Base-by-base conservation (phyloP, 2,329 filamentous ascomycete species). In the Ophiosphaerella korrae region DNA sequence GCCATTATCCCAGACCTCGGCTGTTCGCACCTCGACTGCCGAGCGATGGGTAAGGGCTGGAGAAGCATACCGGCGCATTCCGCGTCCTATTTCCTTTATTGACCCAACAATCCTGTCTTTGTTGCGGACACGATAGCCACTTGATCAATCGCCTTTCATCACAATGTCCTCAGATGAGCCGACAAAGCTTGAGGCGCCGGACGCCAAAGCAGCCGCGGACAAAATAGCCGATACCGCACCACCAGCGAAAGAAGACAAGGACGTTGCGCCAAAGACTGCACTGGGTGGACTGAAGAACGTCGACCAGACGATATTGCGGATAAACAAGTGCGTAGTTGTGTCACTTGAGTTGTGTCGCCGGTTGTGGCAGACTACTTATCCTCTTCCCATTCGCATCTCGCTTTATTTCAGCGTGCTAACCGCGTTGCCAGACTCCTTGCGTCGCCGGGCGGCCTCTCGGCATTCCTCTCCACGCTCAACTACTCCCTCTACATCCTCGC, bases 401-500 rank as follows among this genome's bases (percentile, higher is more conserved):
- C n/a, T n/a, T n/a, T n/a, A n/a, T n/a, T n/a, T n/a, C n/a, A n/a
- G 39, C 29, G 26, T 21, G 42, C 50, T 53, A 47, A 57, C 33
- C 26, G 38, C 21, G 32, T 12, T 6, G 11, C 38, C 45, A 78
- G 76, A 65, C 64, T 78, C 23, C 68, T 78, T 42, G 74, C 75
- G 49, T 71, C 67, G 38, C 76, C 76, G 16, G 76, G 76, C 64
- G 76, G 76, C 38, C 70, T 77, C 57, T 73, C 68, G 54, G 61
- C 75, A 18, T 75, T 76, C 68, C 75, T 78, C 60, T 77, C 75
- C 42, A 78, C 76, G 40, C 71, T 77, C 67, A 78, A 78, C 65
- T 78, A 78, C 66, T 70, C 71, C 44, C 72, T 78, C 58, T 78
- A 78, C 64, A 70, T 78, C 47, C 70, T 77, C 56, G 71, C 75